Conservation (phyloP, 2,329 filamentous ascomycete genomes). For the Drechslerella stenobrocha region DNA sequence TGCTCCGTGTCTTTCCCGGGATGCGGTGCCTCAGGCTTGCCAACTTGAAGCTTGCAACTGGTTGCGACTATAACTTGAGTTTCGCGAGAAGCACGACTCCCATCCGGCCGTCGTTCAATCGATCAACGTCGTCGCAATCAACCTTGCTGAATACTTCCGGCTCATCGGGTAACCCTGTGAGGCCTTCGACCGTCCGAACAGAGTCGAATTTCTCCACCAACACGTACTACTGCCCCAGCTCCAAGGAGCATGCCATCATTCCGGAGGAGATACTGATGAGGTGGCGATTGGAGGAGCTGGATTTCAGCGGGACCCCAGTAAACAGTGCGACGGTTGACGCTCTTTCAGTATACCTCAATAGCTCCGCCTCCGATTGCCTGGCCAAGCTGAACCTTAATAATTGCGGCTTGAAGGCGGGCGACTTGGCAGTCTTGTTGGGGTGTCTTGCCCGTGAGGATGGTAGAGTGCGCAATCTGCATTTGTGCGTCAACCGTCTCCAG, state of each 20-base stretch:
- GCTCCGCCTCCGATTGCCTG: constrained; percentile 64
- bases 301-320: constrained; percentile 65
- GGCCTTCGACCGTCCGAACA: constrained; percentile 14
- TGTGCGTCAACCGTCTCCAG: constrained; percentile 59
- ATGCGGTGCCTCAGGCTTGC: constrained; percentile 38
- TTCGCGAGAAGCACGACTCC: constrained; percentile 25
- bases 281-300: constrained; percentile 69
- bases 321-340: constrained; percentile 63
- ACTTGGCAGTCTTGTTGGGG: constrained; percentile 68
- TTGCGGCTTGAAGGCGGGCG: constrained; percentile 67
- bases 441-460: constrained; percentile 63
- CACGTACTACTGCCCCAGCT: constrained; percentile 10
- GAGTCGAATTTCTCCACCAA: constrained; percentile 30
- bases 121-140: constrained; percentile 41
- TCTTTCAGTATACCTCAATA: constrained; percentile 67
- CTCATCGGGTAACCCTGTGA: constrained; percentile 11
- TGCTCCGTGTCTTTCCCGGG: constrained; percentile 27
- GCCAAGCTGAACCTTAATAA: constrained; percentile 68
- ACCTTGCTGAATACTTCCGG: constrained; percentile 24
- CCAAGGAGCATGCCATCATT: constrained; percentile 55
- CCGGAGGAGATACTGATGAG: constrained; percentile 67
- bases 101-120: constrained; percentile 30
- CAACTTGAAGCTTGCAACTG: constrained; percentile 32
- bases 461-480: constrained; percentile 64
- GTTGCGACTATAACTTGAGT: constrained; percentile 11